Evolutionary conservation across 495 filamentous ascomycete species (phyloP).

Genomic region (Neohortaea acidophila): DNA sequence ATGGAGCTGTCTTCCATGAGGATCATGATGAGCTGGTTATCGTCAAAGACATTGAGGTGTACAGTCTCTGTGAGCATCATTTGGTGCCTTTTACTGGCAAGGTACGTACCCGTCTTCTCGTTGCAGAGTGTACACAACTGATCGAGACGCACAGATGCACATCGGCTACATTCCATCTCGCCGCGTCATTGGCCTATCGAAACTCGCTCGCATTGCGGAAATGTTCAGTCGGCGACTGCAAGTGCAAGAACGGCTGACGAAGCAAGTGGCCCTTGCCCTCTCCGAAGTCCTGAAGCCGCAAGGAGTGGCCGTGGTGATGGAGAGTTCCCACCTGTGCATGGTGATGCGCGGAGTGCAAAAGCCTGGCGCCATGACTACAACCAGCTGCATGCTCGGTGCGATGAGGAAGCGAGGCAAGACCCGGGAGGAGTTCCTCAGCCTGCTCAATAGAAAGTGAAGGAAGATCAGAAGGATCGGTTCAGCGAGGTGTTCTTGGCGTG

Average conservation of each 20-base stretch:
- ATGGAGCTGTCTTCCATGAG: slow-evolving; percentile 90
- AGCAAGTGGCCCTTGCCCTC: slow-evolving; percentile 87
- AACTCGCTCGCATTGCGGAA: slow-evolving; percentile 86
- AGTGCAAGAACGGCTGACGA: slow-evolving; percentile 89
- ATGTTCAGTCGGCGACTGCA: slow-evolving; percentile 91
- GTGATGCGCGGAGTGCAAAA: slow-evolving; percentile 92
- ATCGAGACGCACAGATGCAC: slow-evolving; percentile 53
- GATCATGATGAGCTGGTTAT: slow-evolving; percentile 95
- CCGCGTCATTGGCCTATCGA: slow-evolving; percentile 85
- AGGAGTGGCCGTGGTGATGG: slow-evolving; percentile 94
- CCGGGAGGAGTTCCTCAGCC: slow-evolving; percentile 79
- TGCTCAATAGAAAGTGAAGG: slow-evolving; percentile 34
- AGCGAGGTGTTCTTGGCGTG: not conserved
- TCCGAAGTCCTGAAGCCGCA: slow-evolving; percentile 85
- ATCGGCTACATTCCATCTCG: slow-evolving; percentile 87
- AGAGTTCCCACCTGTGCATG: slow-evolving; percentile 96
- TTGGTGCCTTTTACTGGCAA: slow-evolving; percentile 93
- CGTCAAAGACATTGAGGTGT: slow-evolving; percentile 94
- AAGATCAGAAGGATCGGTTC: not conserved
- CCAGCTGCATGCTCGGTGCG: slow-evolving; percentile 88
- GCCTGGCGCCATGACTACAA: slow-evolving; percentile 70
- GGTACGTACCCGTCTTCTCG: slow-evolving; percentile 32
- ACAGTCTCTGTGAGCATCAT: slow-evolving; percentile 93
- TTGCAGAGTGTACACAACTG: not conserved
- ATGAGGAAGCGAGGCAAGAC: slow-evolving; percentile 88